A percentile compares a stretch with the other conserved stretches of the same genome.
These are phyloP conservation scores for Eutypa lata DNA, from an alignment of 2,329 filamentous ascomycete genomes.

Conservation along the genomic window DNA sequence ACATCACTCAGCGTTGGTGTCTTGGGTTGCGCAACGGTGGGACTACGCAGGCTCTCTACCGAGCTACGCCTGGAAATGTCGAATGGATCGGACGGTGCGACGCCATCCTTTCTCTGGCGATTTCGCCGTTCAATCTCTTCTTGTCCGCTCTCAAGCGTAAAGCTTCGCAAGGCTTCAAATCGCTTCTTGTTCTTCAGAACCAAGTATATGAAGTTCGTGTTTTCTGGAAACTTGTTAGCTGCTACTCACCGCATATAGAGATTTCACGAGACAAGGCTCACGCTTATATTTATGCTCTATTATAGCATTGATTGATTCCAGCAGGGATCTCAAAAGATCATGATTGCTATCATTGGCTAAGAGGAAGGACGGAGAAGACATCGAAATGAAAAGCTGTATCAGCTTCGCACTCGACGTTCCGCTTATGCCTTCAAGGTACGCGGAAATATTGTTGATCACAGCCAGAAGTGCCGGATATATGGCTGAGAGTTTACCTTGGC, in stretches of 20 bases:
- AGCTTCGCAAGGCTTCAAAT: slow-evolving; percentile 80
- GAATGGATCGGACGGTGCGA: slow-evolving; percentile 45
- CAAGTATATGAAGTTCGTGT: slow-evolving; percentile 76
- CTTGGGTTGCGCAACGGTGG: slow-evolving; percentile 50
- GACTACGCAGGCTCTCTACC: slow-evolving; percentile 65
- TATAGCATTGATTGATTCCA: slow-evolving; percentile 87
- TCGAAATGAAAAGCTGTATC: slow-evolving; percentile 82
- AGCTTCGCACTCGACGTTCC: slow-evolving; percentile 74
- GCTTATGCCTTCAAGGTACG: slow-evolving; percentile 76
- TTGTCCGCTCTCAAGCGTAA: slow-evolving; percentile 88
- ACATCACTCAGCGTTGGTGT: slow-evolving; percentile 62
- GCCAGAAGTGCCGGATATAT: slow-evolving; percentile 90
- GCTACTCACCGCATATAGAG: background rate
- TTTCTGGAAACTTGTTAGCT: slow-evolving; percentile 50
- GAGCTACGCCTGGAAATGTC: slow-evolving; percentile 59
- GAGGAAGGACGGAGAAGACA: slow-evolving; percentile 91
- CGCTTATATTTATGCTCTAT: slow-evolving; percentile 83
- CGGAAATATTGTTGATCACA: slow-evolving; percentile 89
- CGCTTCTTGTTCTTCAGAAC: slow-evolving; percentile 76
- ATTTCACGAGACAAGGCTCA: slow-evolving; percentile 37
- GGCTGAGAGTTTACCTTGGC: slow-evolving; percentile 84
- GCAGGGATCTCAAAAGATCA: slow-evolving; percentile 70
- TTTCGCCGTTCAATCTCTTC: slow-evolving; percentile 84
- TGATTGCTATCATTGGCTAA: slow-evolving; percentile 92
- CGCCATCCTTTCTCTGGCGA: slow-evolving; percentile 64